A percentile compares a stretch with the other conserved stretches of the same genome.
These are phyloP conservation scores for Epichloe sylvatica DNA, from an alignment of 2,329 filamentous ascomycete genomes.

Conservation along the genomic window DNA sequence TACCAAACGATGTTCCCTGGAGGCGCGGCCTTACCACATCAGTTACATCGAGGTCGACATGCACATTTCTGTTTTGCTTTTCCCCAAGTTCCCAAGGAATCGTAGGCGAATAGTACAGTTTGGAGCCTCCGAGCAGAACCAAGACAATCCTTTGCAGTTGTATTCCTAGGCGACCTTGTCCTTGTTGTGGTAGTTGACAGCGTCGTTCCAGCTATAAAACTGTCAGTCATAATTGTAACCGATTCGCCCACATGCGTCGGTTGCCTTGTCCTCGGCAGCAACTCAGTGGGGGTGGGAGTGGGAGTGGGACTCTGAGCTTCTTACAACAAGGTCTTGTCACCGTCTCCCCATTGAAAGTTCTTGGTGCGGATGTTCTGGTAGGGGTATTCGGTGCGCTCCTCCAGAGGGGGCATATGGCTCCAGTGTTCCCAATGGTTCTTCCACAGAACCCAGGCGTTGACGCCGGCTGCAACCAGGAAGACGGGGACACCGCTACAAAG, in stretches of 20 bases:
- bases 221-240: neutral
- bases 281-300: neutral
- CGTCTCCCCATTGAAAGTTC: conserved; percentile 91
- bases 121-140: neutral
- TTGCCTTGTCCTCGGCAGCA: neutral
- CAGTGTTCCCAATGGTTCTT: conserved; percentile 96
- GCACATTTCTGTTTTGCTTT: neutral
- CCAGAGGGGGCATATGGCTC: conserved; percentile 67
- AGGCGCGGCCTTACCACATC: neutral
- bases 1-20: neutral
- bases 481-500: conserved; percentile 57
- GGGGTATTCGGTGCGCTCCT: conserved; percentile 84
- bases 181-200: conserved; percentile 95
- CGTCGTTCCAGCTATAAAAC: conserved; percentile 66
- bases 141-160: neutral
- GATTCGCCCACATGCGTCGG: neutral
- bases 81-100: neutral
- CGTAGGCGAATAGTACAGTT: neutral
- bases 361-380: conserved; percentile 97
- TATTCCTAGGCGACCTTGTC: conserved; percentile 44
- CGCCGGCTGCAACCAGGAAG: conserved; percentile 51
- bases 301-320: conserved; percentile 7
- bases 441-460: conserved; percentile 88
- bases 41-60: neutral
- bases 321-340: conserved; percentile 60